These are phyloP conservation scores for Amyloporia xantha DNA, from an alignment of 768 basidiomycete genomes.

Conservation along the genomic window DNA sequence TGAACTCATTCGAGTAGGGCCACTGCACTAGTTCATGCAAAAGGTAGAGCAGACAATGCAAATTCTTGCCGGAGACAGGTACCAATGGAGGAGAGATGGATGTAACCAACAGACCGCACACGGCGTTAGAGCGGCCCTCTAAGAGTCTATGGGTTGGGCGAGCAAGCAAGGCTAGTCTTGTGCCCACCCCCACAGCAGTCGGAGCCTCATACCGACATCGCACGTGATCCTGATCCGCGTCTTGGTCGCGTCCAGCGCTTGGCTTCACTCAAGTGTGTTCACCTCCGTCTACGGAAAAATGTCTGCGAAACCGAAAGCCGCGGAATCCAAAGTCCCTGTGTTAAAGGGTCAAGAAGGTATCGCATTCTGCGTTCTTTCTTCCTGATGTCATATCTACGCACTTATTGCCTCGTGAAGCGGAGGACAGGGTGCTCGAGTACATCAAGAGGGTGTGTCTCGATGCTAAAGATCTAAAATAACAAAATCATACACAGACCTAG, in stretches of 20 bases:
- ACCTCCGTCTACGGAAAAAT: conserved; percentile 2
- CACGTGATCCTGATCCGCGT: neutral
- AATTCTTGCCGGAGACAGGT: too few relatives aligned
- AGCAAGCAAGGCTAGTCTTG: neutral
- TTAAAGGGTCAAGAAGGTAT: conserved; percentile 74
- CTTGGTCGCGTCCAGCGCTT: neutral
- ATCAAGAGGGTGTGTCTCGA: conserved; percentile 51
- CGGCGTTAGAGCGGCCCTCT: neutral
- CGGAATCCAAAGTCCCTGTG: conserved; percentile 29
- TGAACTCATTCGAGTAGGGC: conserved; percentile 47
- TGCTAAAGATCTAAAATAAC: too few relatives aligned
- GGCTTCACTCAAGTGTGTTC: neutral
- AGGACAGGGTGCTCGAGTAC: conserved; percentile 73
- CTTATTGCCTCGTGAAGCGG: conserved; percentile 37
- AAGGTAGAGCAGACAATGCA: too few relatives aligned
- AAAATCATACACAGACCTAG: too few relatives aligned
- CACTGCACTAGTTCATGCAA: neutral
- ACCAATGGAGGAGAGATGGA: neutral
- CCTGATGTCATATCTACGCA: neutral
- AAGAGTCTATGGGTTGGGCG: too few relatives aligned
- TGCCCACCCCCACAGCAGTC: neutral
- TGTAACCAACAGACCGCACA: conserved; percentile 1
- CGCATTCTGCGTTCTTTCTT: too few relatives aligned
- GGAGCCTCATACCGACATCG: neutral
- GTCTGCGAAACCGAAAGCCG: conserved; percentile 19